Conservation (phyloP, 2,329 filamentous ascomycete genomes). For the Botrytis fragariae region DNA sequence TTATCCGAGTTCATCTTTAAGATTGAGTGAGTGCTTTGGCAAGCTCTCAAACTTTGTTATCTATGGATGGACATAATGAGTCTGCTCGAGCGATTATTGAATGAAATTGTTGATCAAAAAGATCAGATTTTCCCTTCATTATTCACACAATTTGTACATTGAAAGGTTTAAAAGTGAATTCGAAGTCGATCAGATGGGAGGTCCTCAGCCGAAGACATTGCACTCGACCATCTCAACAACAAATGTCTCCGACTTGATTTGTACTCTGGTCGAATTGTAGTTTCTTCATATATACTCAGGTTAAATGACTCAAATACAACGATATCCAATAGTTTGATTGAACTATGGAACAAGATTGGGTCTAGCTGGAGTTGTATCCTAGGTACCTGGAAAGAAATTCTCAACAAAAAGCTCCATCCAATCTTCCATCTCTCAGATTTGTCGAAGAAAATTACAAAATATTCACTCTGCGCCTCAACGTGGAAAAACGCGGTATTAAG, state of each 20-base stretch:
- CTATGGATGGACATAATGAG: background rate
- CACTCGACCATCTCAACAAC: background rate
- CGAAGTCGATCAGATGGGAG: too few species aligned
- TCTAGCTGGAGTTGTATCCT: background rate
- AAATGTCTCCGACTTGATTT: background rate
- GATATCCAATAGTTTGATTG: too few species aligned
- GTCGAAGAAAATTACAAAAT: background rate
- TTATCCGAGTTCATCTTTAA: background rate
- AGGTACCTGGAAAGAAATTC: background rate
- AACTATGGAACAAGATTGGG: background rate
- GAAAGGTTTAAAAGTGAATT: background rate
- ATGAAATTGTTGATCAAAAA: rapidly evolving
- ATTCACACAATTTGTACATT: background rate
- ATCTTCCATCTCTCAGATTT: background rate
- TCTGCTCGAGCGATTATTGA: background rate
- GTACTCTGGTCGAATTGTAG: background rate
- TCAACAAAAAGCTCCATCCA: background rate
- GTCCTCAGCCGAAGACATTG: background rate
- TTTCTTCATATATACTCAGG: rapidly evolving
- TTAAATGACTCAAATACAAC: background rate
- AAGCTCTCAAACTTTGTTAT: background rate
- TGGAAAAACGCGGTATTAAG: background rate
- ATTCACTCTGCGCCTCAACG: background rate
- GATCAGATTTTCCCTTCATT: background rate
- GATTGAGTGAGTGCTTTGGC: background rate